These are phyloP conservation scores for Oryza brachyantha DNA, from an alignment of 176 grass and related monocot genomes.

Conservation along the genomic window DNA sequence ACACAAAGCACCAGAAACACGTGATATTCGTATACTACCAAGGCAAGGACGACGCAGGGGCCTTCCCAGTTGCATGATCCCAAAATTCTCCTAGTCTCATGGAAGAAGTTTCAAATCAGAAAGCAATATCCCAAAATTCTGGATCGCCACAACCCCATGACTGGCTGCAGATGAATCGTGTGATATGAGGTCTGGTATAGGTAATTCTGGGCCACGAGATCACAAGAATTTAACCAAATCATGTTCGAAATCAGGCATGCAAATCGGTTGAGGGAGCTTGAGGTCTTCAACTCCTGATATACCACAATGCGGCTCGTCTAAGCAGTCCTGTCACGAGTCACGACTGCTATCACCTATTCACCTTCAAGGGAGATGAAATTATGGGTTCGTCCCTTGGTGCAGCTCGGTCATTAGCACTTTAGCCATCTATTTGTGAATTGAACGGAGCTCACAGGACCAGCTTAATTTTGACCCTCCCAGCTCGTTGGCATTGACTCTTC, in stretches of 20 bases:
- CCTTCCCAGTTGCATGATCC: background rate
- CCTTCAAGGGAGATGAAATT: background rate
- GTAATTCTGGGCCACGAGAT: background rate
- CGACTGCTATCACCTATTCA: no score
- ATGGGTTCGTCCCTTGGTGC: background rate
- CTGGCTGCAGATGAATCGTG: background rate
- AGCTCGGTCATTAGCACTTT: slow-evolving; percentile 4
- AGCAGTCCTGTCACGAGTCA: background rate
- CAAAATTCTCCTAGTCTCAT: background rate
- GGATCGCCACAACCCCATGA: background rate
- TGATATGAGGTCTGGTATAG: background rate
- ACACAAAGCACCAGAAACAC: background rate
- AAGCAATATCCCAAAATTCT: background rate
- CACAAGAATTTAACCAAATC: background rate
- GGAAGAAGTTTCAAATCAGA: background rate
- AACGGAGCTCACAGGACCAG: background rate
- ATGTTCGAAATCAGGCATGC: background rate
- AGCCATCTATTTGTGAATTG: background rate
- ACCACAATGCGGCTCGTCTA: background rate
- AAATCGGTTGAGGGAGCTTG: background rate
- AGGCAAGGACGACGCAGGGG: background rate
- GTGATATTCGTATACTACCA: background rate
- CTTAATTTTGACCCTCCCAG: background rate
- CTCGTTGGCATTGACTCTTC: background rate
- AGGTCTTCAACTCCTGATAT: background rate